These are phyloP conservation scores for Spathaspora gorwiae DNA, from an alignment of 805 yeast genomes.

Conservation along the genomic window DNA sequence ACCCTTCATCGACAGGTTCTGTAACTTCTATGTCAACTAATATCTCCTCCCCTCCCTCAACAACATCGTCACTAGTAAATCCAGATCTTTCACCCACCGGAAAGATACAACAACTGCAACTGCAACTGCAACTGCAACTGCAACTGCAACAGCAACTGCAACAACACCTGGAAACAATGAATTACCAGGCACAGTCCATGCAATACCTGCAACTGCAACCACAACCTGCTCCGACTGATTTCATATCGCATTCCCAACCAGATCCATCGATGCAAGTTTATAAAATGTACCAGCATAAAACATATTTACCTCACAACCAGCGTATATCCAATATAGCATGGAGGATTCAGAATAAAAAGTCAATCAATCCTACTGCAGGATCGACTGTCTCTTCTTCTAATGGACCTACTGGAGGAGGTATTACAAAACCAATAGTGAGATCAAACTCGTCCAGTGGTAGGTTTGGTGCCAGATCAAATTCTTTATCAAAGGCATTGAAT, in stretches of 20 bases:
- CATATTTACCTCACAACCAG: constrained; percentile 38
- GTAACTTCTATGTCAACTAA: neutral
- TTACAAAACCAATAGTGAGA: constrained; percentile 4
- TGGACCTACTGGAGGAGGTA: constrained; percentile 1
- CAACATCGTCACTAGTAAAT: neutral
- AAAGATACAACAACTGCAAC: neutral
- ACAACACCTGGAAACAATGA: neutral
- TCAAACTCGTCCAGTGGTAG: constrained; percentile 2
- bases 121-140: neutral
- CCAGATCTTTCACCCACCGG: constrained; percentile 1
- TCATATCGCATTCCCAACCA: neutral
- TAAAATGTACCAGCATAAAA: constrained; percentile 39
- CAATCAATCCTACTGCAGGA: neutral
- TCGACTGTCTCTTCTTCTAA: neutral
- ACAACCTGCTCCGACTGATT: neutral
- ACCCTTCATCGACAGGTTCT: neutral
- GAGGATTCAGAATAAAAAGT: constrained; percentile 39
- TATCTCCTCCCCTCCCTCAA: neutral
- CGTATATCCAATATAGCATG: constrained; percentile 42
- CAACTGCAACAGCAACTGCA: too few species aligned
- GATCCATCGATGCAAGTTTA: constrained; percentile 11
- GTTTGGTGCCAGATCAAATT: constrained; percentile 4
- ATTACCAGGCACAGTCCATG: neutral
- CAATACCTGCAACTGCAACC: constrained; percentile 3
- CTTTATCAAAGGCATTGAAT: neutral